Percentiles rank a stretch among this genome's conserved stretches.
Conservation (phyloP, 805 yeast species). For the Wickerhamiella australiensis region DNA sequence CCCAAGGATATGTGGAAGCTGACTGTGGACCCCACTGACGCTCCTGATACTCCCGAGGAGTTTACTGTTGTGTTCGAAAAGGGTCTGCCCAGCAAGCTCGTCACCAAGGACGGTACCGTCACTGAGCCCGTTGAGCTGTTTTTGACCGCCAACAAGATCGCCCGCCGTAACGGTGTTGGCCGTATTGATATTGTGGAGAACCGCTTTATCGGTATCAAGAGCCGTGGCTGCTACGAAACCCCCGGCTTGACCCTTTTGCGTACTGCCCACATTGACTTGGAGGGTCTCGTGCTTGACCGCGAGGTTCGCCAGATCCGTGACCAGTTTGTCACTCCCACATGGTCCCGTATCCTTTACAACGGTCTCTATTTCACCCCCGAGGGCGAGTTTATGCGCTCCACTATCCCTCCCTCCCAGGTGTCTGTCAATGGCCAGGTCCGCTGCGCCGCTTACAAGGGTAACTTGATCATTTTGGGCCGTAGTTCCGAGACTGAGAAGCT, state of each 20-base stretch:
- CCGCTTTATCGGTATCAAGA: conserved; percentile 96
- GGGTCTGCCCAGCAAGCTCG: conserved; percentile 79
- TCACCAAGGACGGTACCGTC: conserved; percentile 46
- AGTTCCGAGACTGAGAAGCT: conserved; percentile 90
- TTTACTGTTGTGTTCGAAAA: conserved; percentile 67
- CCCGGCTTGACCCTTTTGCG: conserved; percentile 95
- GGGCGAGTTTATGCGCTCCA: conserved; percentile 78
- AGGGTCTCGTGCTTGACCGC: conserved; percentile 93
- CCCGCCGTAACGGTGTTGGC: conserved; percentile 99
- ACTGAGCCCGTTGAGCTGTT: conserved; percentile 88
- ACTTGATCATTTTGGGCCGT: conserved; percentile 76
- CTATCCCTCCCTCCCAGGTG: conserved; percentile 79
- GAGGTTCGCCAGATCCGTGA: conserved; percentile 97
- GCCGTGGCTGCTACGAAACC: conserved; percentile 99
- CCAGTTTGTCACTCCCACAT: conserved; percentile 83
- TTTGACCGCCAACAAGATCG: conserved; percentile 83
- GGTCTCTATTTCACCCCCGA: conserved; percentile 98
- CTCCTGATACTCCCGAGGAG: conserved; percentile 88
- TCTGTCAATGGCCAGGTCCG: conserved; percentile 96
- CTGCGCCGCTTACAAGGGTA: conserved; percentile 87
- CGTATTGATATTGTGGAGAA: conserved; percentile 98
- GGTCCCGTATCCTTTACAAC: conserved; percentile 83
- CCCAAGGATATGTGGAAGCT: conserved; percentile 99
- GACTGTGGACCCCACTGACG: conserved; percentile 89
- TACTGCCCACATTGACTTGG: conserved; percentile 87